A percentile compares a stretch with the other conserved stretches of the same genome.
These are phyloP conservation scores for Pichia sp. DNA, from an alignment of 1,139 yeast genomes.

Conservation along the genomic window DNA sequence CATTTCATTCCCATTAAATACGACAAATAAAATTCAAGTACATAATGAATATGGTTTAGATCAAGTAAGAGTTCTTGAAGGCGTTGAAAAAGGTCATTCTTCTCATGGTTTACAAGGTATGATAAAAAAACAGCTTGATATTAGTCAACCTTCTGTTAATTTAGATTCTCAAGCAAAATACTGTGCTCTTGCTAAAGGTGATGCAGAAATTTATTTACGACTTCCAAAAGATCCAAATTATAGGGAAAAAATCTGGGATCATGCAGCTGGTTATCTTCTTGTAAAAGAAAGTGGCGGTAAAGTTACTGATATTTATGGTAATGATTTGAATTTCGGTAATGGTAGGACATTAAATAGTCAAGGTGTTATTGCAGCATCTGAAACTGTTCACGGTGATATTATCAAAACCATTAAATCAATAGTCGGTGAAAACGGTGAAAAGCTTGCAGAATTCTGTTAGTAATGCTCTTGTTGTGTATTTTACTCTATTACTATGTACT, in stretches of 20 bases:
- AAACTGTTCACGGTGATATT: constrained; percentile 53
- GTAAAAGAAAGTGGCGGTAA: constrained; percentile 87
- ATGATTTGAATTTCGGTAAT: constrained; percentile 70
- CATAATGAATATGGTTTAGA: constrained; percentile 38
- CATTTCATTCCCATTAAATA: constrained; percentile 34
- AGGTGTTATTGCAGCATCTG: constrained; percentile 89
- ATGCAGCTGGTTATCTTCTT: constrained; percentile 89
- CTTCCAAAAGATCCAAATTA: constrained; percentile 72
- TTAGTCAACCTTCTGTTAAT: constrained; percentile 50
- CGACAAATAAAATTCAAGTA: constrained; percentile 35
- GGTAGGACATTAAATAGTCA: constrained; percentile 78
- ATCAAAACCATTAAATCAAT: constrained; percentile 49
- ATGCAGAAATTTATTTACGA: constrained; percentile 87
- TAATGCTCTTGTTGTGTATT: background rate
- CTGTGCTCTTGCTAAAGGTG: constrained; percentile 84
- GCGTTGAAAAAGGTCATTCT: constrained; percentile 96
- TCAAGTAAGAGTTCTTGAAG: constrained; percentile 74
- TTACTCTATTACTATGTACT: no score
- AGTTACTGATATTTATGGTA: constrained; percentile 79
- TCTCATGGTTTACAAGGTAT: constrained; percentile 81
- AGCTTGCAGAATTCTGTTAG: constrained; percentile 22
- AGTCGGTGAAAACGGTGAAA: constrained; percentile 30
- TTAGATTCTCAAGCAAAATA: constrained; percentile 96
- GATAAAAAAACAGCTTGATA: constrained; percentile 63
- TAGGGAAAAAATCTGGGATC: constrained; percentile 97